These are phyloP conservation scores for Tilletia caries DNA, from an alignment of 1,284 basidiomycete species.

Conservation along the genomic window DNA sequence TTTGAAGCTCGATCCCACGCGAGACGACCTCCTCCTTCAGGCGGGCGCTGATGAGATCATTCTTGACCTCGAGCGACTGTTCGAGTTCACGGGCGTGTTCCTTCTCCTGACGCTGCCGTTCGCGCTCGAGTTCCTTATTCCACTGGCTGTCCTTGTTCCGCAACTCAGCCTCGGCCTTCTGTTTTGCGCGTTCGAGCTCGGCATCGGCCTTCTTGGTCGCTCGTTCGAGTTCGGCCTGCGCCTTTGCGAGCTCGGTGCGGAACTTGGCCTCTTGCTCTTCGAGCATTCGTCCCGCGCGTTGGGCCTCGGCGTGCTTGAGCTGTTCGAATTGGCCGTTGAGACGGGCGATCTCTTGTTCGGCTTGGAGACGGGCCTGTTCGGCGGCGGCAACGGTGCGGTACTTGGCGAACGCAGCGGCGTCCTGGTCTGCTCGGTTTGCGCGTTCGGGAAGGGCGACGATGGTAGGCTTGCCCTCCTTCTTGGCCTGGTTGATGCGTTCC, in stretches of 20 bases:
- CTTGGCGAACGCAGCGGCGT: slow-evolving; percentile 63
- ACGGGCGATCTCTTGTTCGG: slow-evolving; percentile 67
- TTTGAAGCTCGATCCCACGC: slow-evolving; percentile 94
- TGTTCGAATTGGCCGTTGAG: slow-evolving; percentile 61
- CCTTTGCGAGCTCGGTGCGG: slow-evolving; percentile 61
- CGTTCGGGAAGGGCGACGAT: slow-evolving; percentile 63
- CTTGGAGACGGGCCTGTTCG: neutral
- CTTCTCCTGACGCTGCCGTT: slow-evolving; percentile 70
- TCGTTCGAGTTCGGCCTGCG: slow-evolving; percentile 71
- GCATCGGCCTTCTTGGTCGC: slow-evolving; percentile 81
- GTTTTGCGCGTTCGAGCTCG: slow-evolving; percentile 77
- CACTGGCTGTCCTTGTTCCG: slow-evolving; percentile 82
- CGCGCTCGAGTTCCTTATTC: slow-evolving; percentile 75
- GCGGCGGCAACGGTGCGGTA: slow-evolving; percentile 12
- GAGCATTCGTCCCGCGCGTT: slow-evolving; percentile 44
- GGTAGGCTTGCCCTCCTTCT: slow-evolving; percentile 27
- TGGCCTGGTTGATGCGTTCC: slow-evolving; percentile 49
- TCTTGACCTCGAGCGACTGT: slow-evolving; percentile 79
- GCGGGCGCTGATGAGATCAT: slow-evolving; percentile 78
- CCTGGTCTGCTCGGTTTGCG: slow-evolving; percentile 62
- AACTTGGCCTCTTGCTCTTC: slow-evolving; percentile 77
- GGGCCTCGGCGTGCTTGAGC: slow-evolving; percentile 10
- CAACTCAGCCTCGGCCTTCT: slow-evolving; percentile 76
- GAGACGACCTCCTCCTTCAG: slow-evolving; percentile 91
- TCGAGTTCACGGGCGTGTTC: slow-evolving; percentile 83